Conservation (phyloP, 179 eudicot genomes). For the Beta macrorhiza region DNA sequence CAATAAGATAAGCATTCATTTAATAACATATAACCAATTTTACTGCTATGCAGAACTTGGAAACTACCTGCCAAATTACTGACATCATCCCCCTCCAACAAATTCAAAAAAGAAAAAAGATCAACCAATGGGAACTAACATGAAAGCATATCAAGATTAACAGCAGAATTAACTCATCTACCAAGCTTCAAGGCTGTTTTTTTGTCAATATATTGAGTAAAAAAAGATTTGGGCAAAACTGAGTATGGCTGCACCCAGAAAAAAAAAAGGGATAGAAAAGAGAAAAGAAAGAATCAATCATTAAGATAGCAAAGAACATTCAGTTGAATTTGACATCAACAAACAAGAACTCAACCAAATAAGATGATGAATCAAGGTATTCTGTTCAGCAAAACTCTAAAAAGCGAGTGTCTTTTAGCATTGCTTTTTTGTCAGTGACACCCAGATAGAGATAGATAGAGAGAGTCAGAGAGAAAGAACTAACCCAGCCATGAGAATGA, state of each 20-base stretch:
- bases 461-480: background rate
- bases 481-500: conserved; percentile 34
- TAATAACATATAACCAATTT: background rate
- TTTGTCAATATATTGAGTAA: background rate
- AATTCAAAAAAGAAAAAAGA: background rate
- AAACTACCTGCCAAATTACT: background rate
- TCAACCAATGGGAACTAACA: background rate
- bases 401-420: background rate
- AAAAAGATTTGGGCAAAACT: conserved; percentile 5
- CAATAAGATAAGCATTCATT: background rate
- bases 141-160: background rate
- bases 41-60: background rate
- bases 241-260: conserved; percentile 9
- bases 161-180: background rate
- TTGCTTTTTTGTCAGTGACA: too few species aligned
- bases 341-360: background rate
- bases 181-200: background rate
- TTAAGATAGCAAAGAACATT: conserved; percentile 1
- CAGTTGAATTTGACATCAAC: background rate
- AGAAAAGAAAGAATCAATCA: background rate
- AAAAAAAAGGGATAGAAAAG: background rate
- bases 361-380: background rate
- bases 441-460: too few species aligned
- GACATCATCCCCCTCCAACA: conserved; percentile 6
- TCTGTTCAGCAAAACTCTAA: too few species aligned